phyloP scores from a whole-genome alignment of 2,329 filamentous ascomycete species.

The Penicillium sp. region DNA sequence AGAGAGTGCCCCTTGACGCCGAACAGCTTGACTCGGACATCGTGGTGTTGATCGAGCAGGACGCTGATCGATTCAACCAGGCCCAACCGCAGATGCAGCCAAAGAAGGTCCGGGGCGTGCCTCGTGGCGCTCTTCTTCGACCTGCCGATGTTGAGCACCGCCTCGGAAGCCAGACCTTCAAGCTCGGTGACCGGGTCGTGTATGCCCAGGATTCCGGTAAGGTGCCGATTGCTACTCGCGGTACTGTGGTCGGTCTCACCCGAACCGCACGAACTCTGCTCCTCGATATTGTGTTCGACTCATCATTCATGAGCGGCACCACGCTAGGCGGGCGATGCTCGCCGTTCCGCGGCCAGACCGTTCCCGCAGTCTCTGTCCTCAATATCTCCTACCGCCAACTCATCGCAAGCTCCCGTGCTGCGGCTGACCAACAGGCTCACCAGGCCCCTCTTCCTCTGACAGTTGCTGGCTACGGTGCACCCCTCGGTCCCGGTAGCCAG shows the following conservation, averaged over 20 bases:
- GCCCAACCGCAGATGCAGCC: constrained; percentile 57
- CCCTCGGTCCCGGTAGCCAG: constrained; percentile 58
- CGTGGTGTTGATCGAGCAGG: constrained; percentile 76
- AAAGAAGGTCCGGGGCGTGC: constrained; percentile 77
- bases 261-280: constrained; percentile 79
- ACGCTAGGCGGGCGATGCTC: constrained; percentile 87
- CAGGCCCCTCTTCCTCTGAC: constrained; percentile 57
- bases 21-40: constrained; percentile 93
- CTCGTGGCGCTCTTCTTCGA: constrained; percentile 83
- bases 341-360: constrained; percentile 90
- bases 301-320: constrained; percentile 95
- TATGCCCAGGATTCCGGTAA: constrained; percentile 93
- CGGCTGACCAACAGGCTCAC: constrained; percentile 54
- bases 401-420: constrained; percentile 56
- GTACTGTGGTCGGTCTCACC: constrained; percentile 93
- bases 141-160: constrained; percentile 96
- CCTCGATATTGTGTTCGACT: constrained; percentile 90
- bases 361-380: constrained; percentile 82
- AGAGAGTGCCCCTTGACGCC: constrained; percentile 92
- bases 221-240: constrained; percentile 86
- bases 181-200: constrained; percentile 84
- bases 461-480: constrained; percentile 59
- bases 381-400: constrained; percentile 85
- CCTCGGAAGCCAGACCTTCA: constrained; percentile 79
- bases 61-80: constrained; percentile 66